A percentile compares a stretch with the other conserved stretches of the same genome.
phyloP scores from a whole-genome alignment of 1,139 yeast genomes.

The Scheffersomyces parashehatae region DNA sequence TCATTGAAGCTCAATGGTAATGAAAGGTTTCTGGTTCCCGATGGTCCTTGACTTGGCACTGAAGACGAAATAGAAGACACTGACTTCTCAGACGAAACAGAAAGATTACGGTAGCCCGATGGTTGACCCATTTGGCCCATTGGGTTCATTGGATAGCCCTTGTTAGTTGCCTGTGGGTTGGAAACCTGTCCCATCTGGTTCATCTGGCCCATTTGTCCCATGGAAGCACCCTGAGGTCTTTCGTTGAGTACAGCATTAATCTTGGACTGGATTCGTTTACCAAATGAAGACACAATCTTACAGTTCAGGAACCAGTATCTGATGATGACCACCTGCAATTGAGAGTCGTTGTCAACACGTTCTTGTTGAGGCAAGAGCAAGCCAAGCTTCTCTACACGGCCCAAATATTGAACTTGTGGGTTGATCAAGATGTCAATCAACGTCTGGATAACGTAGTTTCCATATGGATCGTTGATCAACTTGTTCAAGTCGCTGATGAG shows the following conservation, averaged over 20 bases:
- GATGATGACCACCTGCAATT: conserved; percentile 34
- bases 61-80: background rate
- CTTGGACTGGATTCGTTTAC: conserved; percentile 49
- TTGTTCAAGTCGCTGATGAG: conserved; percentile 41
- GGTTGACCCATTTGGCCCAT: background rate
- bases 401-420: conserved; percentile 22
- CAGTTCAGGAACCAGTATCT: conserved; percentile 46
- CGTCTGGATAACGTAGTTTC: conserved; percentile 29
- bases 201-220: too few species aligned
- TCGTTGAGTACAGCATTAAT: conserved; percentile 35
- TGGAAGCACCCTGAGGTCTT: background rate
- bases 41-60: background rate
- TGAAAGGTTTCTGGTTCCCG: conserved; percentile 9
- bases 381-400: conserved; percentile 18
- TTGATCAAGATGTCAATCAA: conserved; percentile 43
- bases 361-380: conserved; percentile 24
- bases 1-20: conserved; percentile 9
- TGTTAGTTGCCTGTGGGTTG: too few species aligned
- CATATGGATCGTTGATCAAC: conserved; percentile 40
- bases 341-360: conserved; percentile 3
- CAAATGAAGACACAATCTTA: conserved; percentile 45
- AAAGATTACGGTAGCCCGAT: background rate
- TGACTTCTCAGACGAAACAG: background rate
- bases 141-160: too few species aligned
- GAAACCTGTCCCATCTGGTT: too few species aligned